Evolutionary conservation across 1,139 yeast species (phyloP).

Genomic region (Geotrichum citri-aurantii): DNA sequence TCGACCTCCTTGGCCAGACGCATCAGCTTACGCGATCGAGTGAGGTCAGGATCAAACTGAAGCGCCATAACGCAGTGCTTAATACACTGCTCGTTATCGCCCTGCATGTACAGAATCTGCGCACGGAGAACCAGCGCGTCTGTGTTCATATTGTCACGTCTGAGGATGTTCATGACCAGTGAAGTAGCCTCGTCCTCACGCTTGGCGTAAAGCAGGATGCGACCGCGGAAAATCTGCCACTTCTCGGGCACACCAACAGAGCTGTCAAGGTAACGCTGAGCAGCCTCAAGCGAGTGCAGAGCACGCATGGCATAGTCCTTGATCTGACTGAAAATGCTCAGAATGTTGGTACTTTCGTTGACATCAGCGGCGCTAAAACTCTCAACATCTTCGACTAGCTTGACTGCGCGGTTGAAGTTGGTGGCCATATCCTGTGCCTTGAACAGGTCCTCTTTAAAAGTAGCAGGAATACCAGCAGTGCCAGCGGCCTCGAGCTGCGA

Average conservation of each 20-base stretch:
- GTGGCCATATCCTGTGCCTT: conserved; percentile 37
- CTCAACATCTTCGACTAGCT: conserved; percentile 24
- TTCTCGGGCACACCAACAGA: conserved; percentile 33
- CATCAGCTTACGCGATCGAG: conserved; percentile 34
- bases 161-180: conserved; percentile 34
- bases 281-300: conserved; percentile 36
- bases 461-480: conserved; percentile 24
- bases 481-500: conserved; percentile 12
- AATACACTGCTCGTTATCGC: conserved; percentile 37
- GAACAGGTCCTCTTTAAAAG: conserved; percentile 30
- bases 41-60: conserved; percentile 40
- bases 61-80: conserved; percentile 40
- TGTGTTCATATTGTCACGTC: conserved; percentile 36
- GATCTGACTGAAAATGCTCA: conserved; percentile 11
- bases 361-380: conserved; percentile 6
- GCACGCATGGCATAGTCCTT: conserved; percentile 29
- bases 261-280: conserved; percentile 36
- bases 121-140: conserved; percentile 40
- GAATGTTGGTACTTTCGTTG: conserved; percentile 10
- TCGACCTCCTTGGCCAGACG: conserved; percentile 38
- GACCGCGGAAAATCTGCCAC: conserved; percentile 37
- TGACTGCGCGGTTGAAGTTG: conserved; percentile 32
- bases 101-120: conserved; percentile 35
- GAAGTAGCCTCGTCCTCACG: conserved; percentile 37
- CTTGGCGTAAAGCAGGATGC: conserved; percentile 31